Percentiles rank a stretch among this genome's conserved stretches.
These are phyloP conservation scores for Podospora conica DNA, from an alignment of 495 filamentous ascomycete species.

Conservation along the genomic window DNA sequence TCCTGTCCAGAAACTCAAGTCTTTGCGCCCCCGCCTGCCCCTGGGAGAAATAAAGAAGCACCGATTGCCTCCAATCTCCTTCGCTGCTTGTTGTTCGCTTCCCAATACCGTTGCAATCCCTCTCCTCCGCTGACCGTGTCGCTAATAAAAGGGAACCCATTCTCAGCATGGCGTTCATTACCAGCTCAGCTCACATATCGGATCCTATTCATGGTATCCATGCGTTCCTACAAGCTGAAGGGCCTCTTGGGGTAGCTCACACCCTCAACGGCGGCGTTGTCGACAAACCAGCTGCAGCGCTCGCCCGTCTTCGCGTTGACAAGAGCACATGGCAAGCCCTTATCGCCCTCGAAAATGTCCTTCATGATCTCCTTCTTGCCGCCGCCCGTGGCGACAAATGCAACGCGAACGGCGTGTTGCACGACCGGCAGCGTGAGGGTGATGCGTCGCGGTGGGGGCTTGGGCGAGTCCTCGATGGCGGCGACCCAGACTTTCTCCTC, in stretches of 20 bases:
- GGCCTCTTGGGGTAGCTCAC: slow-evolving; percentile 68
- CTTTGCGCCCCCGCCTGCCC: neutral
- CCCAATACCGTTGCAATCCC: neutral
- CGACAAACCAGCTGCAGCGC: slow-evolving; percentile 92
- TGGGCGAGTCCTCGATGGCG: slow-evolving; percentile 84
- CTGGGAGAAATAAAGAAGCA: neutral
- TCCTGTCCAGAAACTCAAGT: neutral
- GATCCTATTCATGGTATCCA: too few relatives aligned
- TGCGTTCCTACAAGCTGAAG: slow-evolving; percentile 27
- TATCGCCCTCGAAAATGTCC: slow-evolving; percentile 74
- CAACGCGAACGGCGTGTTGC: slow-evolving; percentile 73
- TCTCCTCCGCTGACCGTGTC: neutral
- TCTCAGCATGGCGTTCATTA: neutral
- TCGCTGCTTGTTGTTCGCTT: neutral
- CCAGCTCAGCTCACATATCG: too few relatives aligned
- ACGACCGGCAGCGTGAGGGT: slow-evolving; percentile 88
- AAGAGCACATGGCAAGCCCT: slow-evolving; percentile 77
- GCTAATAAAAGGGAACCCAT: neutral
- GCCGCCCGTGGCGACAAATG: slow-evolving; percentile 82
- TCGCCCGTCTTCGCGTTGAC: slow-evolving; percentile 79
- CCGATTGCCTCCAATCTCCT: neutral
- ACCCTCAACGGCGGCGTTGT: slow-evolving; percentile 72
- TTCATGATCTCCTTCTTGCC: slow-evolving; percentile 89
- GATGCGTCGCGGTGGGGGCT: slow-evolving; percentile 85
- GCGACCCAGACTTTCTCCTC: slow-evolving; percentile 91